Evolutionary conservation across 208 protist species (phyloP).

Genomic region (Angomonas desouzai): DNA sequence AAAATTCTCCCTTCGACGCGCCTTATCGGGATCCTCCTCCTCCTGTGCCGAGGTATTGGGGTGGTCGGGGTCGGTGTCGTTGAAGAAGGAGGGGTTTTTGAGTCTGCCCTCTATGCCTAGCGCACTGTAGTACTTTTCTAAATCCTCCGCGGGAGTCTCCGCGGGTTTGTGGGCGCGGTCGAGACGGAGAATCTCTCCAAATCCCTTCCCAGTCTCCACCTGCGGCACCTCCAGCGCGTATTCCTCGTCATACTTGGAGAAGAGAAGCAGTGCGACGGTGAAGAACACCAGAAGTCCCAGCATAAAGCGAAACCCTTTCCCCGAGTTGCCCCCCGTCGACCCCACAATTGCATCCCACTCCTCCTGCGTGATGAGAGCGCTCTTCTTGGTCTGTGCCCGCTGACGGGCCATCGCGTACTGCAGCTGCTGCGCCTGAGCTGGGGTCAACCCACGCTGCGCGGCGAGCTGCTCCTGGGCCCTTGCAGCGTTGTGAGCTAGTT

Average conservation of each 20-base stretch:
- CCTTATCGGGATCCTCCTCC: slow-evolving; percentile 47
- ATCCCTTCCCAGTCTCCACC: slow-evolving; percentile 67
- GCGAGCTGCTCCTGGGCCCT: slow-evolving; percentile 20
- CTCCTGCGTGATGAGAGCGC: slow-evolving; percentile 62
- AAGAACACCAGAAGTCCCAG: slow-evolving; percentile 54
- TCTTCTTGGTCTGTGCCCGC: slow-evolving; percentile 7
- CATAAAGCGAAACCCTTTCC: slow-evolving; percentile 56
- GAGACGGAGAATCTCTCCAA: slow-evolving; percentile 46
- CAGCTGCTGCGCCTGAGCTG: slow-evolving; percentile 7
- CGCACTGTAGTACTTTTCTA: slow-evolving; percentile 72
- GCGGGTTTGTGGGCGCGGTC: slow-evolving; percentile 9
- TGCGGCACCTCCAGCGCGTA: slow-evolving; percentile 83
- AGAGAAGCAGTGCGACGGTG: slow-evolving; percentile 39
- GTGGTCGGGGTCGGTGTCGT: neutral
- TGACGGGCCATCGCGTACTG: slow-evolving; percentile 11
- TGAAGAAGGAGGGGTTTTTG: slow-evolving; percentile 12
- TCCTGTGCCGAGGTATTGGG: neutral
- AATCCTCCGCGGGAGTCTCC: slow-evolving; percentile 22
- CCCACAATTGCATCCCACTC: slow-evolving; percentile 81
- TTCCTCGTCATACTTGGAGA: slow-evolving; percentile 83
- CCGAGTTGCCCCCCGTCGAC: slow-evolving; percentile 28
- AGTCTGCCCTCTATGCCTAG: slow-evolving; percentile 61
- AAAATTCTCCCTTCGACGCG: slow-evolving; percentile 70
- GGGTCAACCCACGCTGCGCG: neutral
- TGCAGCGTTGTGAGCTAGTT: slow-evolving; percentile 48